Evolutionary conservation across 1,284 basidiomycete genomes (phyloP).

Genomic region (Apiotrichum veenhuisii): DNA sequence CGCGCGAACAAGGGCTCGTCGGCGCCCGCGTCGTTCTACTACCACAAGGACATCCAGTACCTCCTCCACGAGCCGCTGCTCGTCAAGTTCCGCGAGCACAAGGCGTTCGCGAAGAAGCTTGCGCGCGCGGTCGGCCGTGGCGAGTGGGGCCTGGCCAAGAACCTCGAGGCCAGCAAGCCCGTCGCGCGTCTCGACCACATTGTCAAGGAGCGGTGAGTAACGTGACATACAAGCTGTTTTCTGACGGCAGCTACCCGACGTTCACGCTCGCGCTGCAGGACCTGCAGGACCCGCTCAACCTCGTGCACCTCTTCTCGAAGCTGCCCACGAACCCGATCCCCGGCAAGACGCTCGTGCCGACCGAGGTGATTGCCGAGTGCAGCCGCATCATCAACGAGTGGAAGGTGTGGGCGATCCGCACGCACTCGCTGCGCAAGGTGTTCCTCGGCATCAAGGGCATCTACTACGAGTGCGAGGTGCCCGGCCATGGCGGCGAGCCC

Average conservation of each 20-base stretch:
- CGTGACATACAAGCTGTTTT: neutral
- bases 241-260: slow-evolving; percentile 66
- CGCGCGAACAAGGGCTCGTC: slow-evolving; percentile 97
- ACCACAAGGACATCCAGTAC: slow-evolving; percentile 96
- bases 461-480: slow-evolving; percentile 93
- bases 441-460: slow-evolving; percentile 98
- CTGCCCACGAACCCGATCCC: slow-evolving; percentile 71
- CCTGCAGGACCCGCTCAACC: slow-evolving; percentile 94
- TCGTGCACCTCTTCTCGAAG: slow-evolving; percentile 87
- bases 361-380: slow-evolving; percentile 86
- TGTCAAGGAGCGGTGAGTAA: slow-evolving; percentile 75
- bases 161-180: slow-evolving; percentile 86
- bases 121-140: slow-evolving; percentile 86
- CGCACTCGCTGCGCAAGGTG: slow-evolving; percentile 77
- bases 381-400: slow-evolving; percentile 83
- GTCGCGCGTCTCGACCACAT: slow-evolving; percentile 90
- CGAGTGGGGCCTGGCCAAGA: slow-evolving; percentile 94
- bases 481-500: slow-evolving; percentile 68
- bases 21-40: slow-evolving; percentile 96
- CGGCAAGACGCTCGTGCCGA: slow-evolving; percentile 62
- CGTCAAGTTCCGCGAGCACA: slow-evolving; percentile 94
- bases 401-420: slow-evolving; percentile 87
- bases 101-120: slow-evolving; percentile 96
- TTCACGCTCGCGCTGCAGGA: slow-evolving; percentile 95
- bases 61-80: slow-evolving; percentile 95